Percentiles rank a stretch among this genome's conserved stretches.
These are phyloP conservation scores for Mycena sp. DNA, from an alignment of 1,284 basidiomycete genomes.

Conservation along the genomic window DNA sequence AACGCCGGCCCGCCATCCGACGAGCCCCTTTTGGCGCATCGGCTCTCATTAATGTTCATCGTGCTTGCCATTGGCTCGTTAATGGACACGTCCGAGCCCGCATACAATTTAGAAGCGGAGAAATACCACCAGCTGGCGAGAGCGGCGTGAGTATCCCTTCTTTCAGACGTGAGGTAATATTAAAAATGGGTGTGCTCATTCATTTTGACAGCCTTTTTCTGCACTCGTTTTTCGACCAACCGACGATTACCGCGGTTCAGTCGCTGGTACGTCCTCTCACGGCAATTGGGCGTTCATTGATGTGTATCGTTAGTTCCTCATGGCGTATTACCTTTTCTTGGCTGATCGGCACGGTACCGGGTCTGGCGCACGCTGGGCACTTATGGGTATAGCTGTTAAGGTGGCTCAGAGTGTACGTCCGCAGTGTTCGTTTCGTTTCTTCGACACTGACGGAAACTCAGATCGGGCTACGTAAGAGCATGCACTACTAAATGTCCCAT, in stretches of 20 bases:
- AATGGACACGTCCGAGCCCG: conserved; percentile 69
- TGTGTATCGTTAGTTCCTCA: conserved; percentile 62
- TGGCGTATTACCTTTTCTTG: conserved; percentile 81
- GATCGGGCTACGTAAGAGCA: conserved; percentile 76
- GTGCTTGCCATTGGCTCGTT: conserved; percentile 78
- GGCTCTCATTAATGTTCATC: conserved; percentile 78
- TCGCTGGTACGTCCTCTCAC: conserved; percentile 60
- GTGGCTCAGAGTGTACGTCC: conserved; percentile 77
- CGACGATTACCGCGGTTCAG: conserved; percentile 77
- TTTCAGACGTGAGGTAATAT: conserved; percentile 15
- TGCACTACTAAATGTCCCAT: conserved; percentile 20
- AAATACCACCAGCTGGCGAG: conserved; percentile 81
- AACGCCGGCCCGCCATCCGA: conserved; percentile 56
- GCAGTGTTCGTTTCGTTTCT: conserved; percentile 13
- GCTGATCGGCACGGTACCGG: conserved; percentile 76
- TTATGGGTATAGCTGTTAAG: conserved; percentile 82
- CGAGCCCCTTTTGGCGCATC: conserved; percentile 69
- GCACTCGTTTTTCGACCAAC: conserved; percentile 76
- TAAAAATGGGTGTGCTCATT: neutral
- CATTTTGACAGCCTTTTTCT: conserved; percentile 59
- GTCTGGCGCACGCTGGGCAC: conserved; percentile 79
- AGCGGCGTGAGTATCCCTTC: conserved; percentile 51
- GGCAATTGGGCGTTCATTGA: conserved; percentile 20
- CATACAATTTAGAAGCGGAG: conserved; percentile 80
- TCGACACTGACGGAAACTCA: conserved; percentile 41